Evolutionary conservation across 1,139 yeast genomes (phyloP), one percentile per base, ranked within the genome.

Genomic region (Blastobotrys buckinghamii): DNA sequence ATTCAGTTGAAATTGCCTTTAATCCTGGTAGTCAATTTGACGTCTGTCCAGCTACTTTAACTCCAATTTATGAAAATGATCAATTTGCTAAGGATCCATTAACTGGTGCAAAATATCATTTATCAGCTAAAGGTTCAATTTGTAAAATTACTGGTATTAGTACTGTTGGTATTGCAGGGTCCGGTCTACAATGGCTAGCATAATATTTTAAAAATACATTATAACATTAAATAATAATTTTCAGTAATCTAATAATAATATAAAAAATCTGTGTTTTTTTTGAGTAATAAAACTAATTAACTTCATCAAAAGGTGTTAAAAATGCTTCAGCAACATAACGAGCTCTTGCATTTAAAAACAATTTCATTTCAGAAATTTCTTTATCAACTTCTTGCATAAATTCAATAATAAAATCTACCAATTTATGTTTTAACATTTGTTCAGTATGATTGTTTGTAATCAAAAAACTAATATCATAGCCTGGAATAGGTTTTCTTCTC

Each of bases 301-400:
- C 32, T 39, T 39, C 33, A 19, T 39, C 42, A 38, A 48, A 55
- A 16, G 66, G 66, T 39, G 85, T 82, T 60, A 90, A 75, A 66
- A 88, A 90, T 12, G 95, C 92, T 69, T 94, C 98, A 20, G 98
- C 99, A 47, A 90, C 94, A 54, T 88, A 94, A 73, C 99, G 84
- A 17, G 99, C 98, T 64, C 99, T 79, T 26, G 98, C 97, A 65
- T 92, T 92, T 67, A 94, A 78, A 67, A 92, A 94, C 66, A 92
- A 76, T 70, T 94, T 94, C 96, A 92, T 94, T 67, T 92, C 99
- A 68, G 96, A 87, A 63, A 92, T 94, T 68, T 92, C 99, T 72
- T 90, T 92, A 69, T 92, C 99, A 24, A 92, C 98, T 62, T 90
- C 98, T 68, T 92, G 98, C 98, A 92, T 90, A 67, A 94, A 92